These are phyloP conservation scores for Cyphellophora europaea DNA, from an alignment of 2,329 filamentous ascomycete species.

Conservation along the genomic window DNA sequence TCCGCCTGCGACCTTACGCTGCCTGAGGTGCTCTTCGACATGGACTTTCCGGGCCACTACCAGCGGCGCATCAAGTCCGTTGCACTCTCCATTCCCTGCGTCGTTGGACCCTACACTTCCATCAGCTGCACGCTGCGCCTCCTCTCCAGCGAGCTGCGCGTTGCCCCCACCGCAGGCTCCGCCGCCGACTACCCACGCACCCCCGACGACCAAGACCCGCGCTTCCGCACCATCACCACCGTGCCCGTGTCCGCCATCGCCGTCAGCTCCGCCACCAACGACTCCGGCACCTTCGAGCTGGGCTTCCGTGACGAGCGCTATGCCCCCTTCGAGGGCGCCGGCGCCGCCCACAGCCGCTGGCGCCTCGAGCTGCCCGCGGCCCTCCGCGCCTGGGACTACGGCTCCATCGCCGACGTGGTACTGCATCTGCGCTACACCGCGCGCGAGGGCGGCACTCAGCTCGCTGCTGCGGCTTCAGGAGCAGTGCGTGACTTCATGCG, in stretches of 20 bases:
- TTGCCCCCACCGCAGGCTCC: neutral
- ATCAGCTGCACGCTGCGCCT: slow-evolving; percentile 21
- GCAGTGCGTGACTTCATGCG: neutral
- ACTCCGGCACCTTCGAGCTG: slow-evolving; percentile 28
- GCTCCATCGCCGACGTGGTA: slow-evolving; percentile 25
- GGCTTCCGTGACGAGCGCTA: slow-evolving; percentile 23
- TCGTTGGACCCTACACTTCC: slow-evolving; percentile 22
- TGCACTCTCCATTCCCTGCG: slow-evolving; percentile 24
- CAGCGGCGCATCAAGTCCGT: slow-evolving; percentile 26
- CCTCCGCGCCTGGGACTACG: slow-evolving; percentile 25
- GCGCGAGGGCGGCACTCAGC: slow-evolving; percentile 1
- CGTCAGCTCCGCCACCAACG: slow-evolving; percentile 18
- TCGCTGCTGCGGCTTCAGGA: neutral
- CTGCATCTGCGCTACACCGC: slow-evolving; percentile 27
- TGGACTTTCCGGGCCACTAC: slow-evolving; percentile 34
- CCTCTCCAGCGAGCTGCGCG: slow-evolving; percentile 7
- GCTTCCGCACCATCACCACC: neutral
- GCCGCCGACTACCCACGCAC: slow-evolving; percentile 4
- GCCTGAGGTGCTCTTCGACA: slow-evolving; percentile 27
- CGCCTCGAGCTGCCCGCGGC: slow-evolving; percentile 21
- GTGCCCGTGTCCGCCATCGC: slow-evolving; percentile 22
- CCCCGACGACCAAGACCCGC: slow-evolving; percentile 3
- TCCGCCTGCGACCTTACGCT: slow-evolving; percentile 20
- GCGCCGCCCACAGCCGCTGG: slow-evolving; percentile 25
- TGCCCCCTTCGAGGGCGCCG: slow-evolving; percentile 30